A percentile compares a stretch with the other conserved stretches of the same genome.
Evolutionary conservation across 2,329 filamentous ascomycete species (phyloP).

Genomic region (Rhexocercosporidium sp.): DNA sequence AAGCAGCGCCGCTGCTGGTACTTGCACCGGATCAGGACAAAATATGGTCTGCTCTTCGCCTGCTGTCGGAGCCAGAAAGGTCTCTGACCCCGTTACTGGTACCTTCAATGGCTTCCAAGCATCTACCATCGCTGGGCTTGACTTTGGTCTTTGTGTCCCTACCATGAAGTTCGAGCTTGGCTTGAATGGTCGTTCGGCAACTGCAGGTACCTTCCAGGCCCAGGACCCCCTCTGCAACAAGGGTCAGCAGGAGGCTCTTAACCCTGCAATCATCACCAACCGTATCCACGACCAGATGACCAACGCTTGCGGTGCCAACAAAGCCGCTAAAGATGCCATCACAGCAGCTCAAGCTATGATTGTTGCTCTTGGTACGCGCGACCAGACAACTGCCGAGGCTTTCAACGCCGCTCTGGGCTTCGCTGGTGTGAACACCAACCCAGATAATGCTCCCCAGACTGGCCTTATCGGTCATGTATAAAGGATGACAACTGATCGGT

Average conservation of each 20-base stretch:
- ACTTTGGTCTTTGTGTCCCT: constrained; percentile 56
- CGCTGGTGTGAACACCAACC: constrained; percentile 38
- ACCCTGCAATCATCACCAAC: constrained; percentile 77
- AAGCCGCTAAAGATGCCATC: constrained; percentile 61
- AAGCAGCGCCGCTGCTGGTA: constrained; percentile 6
- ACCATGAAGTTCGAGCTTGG: constrained; percentile 62
- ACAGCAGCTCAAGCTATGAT: constrained; percentile 58
- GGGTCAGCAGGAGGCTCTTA: constrained; percentile 69
- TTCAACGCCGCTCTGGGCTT: constrained; percentile 49
- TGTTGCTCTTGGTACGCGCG: constrained; percentile 53
- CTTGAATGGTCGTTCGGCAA: constrained; percentile 54
- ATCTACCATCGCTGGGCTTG: constrained; percentile 42
- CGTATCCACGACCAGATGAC: constrained; percentile 71
- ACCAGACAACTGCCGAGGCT: constrained; percentile 53
- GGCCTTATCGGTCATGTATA: constrained; percentile 40
- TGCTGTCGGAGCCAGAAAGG: constrained; percentile 15
- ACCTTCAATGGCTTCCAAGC: constrained; percentile 26
- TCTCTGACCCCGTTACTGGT: constrained; percentile 27
- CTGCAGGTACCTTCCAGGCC: constrained; percentile 72
- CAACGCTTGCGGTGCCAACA: constrained; percentile 69
- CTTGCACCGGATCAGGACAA: constrained; percentile 32
- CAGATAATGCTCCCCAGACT: constrained; percentile 39
- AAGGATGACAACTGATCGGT: background rate
- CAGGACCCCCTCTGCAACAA: constrained; percentile 65
- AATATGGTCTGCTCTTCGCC: constrained; percentile 24